Percentiles rank a stretch among this genome's conserved stretches.
Conservation (phyloP, 495 filamentous ascomycete species). For the Penicillium argentinense region DNA sequence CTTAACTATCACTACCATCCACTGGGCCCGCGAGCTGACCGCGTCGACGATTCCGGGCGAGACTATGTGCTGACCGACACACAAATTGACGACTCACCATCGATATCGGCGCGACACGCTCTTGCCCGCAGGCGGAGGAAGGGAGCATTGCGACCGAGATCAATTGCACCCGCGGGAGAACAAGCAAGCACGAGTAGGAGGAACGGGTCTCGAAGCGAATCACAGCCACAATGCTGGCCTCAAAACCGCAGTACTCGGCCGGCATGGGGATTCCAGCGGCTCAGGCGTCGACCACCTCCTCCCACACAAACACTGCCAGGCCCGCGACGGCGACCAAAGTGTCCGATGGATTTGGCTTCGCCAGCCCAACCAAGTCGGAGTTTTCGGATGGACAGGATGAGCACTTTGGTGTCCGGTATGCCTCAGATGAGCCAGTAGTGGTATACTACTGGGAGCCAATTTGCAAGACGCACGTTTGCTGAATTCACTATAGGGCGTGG, state of each 20-base stretch:
- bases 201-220: background rate
- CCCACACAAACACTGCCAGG: slow-evolving; percentile 51
- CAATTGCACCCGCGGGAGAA: background rate
- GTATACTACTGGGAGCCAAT: too few species aligned
- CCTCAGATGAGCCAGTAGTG: background rate
- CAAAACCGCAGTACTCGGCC: slow-evolving; percentile 73
- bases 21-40: slow-evolving; percentile 12
- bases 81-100: slow-evolving; percentile 2
- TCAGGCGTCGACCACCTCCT: slow-evolving; percentile 53
- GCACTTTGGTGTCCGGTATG: slow-evolving; percentile 61
- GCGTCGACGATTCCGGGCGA: slow-evolving; percentile 1
- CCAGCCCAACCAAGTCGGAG: slow-evolving; percentile 90
- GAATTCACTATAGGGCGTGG: slow-evolving; percentile 62
- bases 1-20: too few species aligned
- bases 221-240: slow-evolving; percentile 69
- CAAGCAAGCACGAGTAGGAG: background rate
- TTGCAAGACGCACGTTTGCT: slow-evolving; percentile 13
- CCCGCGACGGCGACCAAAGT: slow-evolving; percentile 53
- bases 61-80: slow-evolving; percentile 24
- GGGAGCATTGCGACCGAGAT: slow-evolving; percentile 5
- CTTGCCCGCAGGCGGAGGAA: slow-evolving; percentile 13
- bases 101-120: slow-evolving; percentile 9
- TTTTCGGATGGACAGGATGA: slow-evolving; percentile 76
- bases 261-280: slow-evolving; percentile 58
- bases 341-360: slow-evolving; percentile 64